These are phyloP conservation scores for Kluyveromyces aestuarii DNA, from an alignment of 805 yeast genomes.

Conservation along the genomic window DNA sequence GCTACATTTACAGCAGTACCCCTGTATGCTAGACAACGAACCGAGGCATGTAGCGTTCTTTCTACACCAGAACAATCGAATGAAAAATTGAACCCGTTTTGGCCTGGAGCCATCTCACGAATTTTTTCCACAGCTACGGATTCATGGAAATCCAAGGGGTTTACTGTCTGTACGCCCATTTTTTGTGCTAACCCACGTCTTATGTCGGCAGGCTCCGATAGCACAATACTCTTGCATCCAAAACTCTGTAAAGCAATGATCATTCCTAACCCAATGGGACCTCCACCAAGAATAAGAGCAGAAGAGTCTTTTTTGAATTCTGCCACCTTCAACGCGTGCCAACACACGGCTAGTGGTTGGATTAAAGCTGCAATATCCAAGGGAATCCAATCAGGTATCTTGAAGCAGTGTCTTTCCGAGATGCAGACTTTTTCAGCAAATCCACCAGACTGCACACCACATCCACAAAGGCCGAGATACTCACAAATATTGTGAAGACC, in stretches of 20 bases:
- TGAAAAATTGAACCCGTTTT: conserved; percentile 40
- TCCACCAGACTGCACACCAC: conserved; percentile 50
- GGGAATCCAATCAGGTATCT: conserved; percentile 36
- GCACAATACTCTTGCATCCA: conserved; percentile 40
- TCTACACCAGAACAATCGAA: conserved; percentile 46
- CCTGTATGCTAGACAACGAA: conserved; percentile 40
- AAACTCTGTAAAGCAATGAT: conserved; percentile 44
- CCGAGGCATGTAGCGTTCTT: conserved; percentile 42
- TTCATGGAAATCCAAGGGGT: conserved; percentile 34
- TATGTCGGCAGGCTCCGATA: conserved; percentile 40
- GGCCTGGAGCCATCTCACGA: conserved; percentile 32
- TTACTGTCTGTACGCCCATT: conserved; percentile 40
- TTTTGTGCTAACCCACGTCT: conserved; percentile 41
- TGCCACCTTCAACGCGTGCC: conserved; percentile 48
- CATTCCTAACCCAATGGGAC: conserved; percentile 54
- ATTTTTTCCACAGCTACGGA: conserved; percentile 31
- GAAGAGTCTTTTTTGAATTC: conserved; percentile 35
- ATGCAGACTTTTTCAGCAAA: conserved; percentile 40
- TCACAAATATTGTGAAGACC: conserved; percentile 48
- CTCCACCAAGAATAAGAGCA: conserved; percentile 49
- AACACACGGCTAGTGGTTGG: conserved; percentile 46
- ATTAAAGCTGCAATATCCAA: conserved; percentile 47
- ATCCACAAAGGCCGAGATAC: conserved; percentile 40
- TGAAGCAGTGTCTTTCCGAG: conserved; percentile 31
- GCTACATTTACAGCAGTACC: conserved; percentile 60